A percentile compares a stretch with the other conserved stretches of the same genome.
phyloP scores from a whole-genome alignment of 1,284 basidiomycete genomes.

The Heterobasidion parviporum region DNA sequence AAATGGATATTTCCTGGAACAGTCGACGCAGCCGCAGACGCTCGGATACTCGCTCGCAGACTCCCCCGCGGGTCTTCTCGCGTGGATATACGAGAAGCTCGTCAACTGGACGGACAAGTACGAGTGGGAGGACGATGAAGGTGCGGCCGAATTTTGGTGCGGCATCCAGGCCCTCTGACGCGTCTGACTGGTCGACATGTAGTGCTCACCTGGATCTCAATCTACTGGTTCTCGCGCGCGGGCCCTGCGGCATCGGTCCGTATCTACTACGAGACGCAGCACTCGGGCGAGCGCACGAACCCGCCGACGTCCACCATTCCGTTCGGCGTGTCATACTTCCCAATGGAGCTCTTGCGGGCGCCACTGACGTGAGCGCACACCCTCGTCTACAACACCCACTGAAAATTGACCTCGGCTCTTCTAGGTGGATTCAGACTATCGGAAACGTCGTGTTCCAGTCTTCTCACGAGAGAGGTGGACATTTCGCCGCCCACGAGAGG shows the following conservation, averaged over 20 bases:
- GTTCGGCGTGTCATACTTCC: conserved; percentile 40
- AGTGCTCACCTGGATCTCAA: conserved; percentile 53
- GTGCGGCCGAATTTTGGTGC: conserved; percentile 15
- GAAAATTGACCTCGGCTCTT: background rate
- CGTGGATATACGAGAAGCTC: conserved; percentile 57
- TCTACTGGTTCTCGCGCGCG: conserved; percentile 49
- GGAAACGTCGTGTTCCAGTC: conserved; percentile 21
- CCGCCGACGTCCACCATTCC: conserved; percentile 26
- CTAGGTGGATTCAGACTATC: conserved; percentile 9
- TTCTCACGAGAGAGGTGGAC: conserved; percentile 18
- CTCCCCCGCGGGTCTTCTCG: conserved; percentile 49
- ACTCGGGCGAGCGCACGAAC: background rate
- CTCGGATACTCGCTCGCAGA: conserved; percentile 47
- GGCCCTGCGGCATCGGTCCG: conserved; percentile 47
- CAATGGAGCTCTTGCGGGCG: conserved; percentile 28
- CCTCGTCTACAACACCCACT: background rate
- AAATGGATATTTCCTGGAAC: conserved; percentile 32
- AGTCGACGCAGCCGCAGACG: conserved; percentile 48
- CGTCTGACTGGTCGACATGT: background rate
- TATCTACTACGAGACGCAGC: conserved; percentile 39
- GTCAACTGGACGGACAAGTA: conserved; percentile 43
- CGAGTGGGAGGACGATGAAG: conserved; percentile 42
- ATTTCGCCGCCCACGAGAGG: conserved; percentile 22
- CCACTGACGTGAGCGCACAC: conserved; percentile 29
- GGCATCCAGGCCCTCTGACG: background rate